Evolutionary conservation across 2,329 filamentous ascomycete genomes (phyloP).

Genomic region (Ophiocordyceps polyrhachis-furcata): DNA sequence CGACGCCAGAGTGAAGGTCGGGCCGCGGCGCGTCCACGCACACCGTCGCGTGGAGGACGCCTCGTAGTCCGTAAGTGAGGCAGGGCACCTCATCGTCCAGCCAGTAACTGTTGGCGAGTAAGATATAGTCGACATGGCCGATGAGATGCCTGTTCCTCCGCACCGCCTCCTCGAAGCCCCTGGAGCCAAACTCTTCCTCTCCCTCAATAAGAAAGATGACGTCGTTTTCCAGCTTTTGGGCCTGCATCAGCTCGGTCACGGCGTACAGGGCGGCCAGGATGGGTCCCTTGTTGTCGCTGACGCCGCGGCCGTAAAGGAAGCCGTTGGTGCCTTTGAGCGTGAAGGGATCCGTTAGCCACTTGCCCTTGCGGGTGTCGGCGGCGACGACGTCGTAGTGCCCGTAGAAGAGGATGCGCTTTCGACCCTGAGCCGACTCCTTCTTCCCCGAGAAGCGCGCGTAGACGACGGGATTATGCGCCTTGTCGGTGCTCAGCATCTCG

Average conservation of each 20-base stretch:
- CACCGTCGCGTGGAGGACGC: conserved; percentile 83
- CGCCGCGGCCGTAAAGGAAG: conserved; percentile 87
- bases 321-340: conserved; percentile 77
- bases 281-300: conserved; percentile 94
- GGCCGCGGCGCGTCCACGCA: conserved; percentile 72
- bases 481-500: conserved; percentile 70
- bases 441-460: conserved; percentile 74
- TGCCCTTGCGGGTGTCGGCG: conserved; percentile 62
- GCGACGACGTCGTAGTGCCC: conserved; percentile 96
- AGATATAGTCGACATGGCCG: conserved; percentile 80
- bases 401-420: conserved; percentile 81
- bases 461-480: conserved; percentile 78
- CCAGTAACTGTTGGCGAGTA: conserved; percentile 97
- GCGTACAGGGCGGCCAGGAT: conserved; percentile 89
- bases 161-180: conserved; percentile 75
- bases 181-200: conserved; percentile 86
- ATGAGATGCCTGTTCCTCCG: conserved; percentile 65
- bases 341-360: conserved; percentile 82
- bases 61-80: conserved; percentile 81
- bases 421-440: conserved; percentile 39
- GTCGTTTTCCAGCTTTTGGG: conserved; percentile 70
- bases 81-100: conserved; percentile 90
- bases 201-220: conserved; percentile 91
- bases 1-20: conserved; percentile 91
- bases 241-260: conserved; percentile 70